Percentiles rank a stretch among this genome's conserved stretches.
phyloP scores from a whole-genome alignment of 1,284 basidiomycete species.

The Cryptococcus jaspeensis region DNA sequence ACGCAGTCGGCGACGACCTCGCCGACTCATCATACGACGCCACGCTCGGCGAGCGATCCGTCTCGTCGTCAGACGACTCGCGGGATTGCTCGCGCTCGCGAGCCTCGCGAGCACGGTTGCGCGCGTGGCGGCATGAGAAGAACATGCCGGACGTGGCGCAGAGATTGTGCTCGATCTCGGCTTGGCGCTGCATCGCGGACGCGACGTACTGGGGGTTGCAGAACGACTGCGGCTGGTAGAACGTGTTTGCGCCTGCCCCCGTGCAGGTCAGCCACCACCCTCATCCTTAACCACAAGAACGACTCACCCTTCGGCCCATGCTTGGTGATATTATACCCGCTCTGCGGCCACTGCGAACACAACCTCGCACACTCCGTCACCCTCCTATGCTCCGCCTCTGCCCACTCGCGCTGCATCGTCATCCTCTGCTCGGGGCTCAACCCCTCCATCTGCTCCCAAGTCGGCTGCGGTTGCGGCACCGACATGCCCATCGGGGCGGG shows the following conservation, averaged over 20 bases:
- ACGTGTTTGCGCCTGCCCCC: conserved; percentile 31
- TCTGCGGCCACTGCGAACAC: conserved; percentile 66
- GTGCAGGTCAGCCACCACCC: neutral
- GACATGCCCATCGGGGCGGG: neutral
- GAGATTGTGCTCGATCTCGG: conserved; percentile 47
- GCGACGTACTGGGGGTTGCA: conserved; percentile 65
- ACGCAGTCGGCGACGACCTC: conserved; percentile 22
- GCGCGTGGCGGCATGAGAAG: conserved; percentile 20
- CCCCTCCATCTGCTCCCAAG: conserved; percentile 8
- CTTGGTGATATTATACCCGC: conserved; percentile 75
- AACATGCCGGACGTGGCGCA: conserved; percentile 22
- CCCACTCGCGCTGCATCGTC: conserved; percentile 30
- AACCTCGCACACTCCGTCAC: conserved; percentile 42
- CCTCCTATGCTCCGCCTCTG: conserved; percentile 31
- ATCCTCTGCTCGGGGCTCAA: conserved; percentile 14
- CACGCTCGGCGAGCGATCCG: conserved; percentile 17
- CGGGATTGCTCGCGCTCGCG: conserved; percentile 4
- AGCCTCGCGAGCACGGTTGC: neutral
- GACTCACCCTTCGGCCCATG: conserved; percentile 64
- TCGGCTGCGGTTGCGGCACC: conserved; percentile 2
- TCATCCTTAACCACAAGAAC: neutral
- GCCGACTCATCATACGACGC: conserved; percentile 15
- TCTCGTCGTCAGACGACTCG: conserved; percentile 21
- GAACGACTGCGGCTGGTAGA: conserved; percentile 69
- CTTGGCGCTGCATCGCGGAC: conserved; percentile 63